These are phyloP conservation scores for Lolium perenne DNA, from an alignment of 176 grass and related monocot species.

Conservation along the genomic window DNA sequence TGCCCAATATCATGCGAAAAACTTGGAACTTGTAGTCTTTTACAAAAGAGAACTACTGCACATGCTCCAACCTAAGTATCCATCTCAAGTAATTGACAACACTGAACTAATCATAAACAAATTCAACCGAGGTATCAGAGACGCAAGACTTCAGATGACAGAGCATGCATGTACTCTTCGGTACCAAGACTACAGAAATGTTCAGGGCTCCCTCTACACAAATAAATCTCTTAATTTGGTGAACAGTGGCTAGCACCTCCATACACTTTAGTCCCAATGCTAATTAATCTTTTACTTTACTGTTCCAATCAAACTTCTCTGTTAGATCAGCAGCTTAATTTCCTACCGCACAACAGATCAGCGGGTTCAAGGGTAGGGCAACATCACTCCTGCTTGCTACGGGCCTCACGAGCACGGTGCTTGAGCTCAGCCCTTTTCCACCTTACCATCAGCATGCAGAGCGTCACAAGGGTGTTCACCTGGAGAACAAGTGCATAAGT, in stretches of 20 bases:
- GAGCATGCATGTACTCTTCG: background rate
- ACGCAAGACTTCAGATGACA: background rate
- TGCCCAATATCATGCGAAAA: background rate
- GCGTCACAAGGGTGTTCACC: slow-evolving; percentile 87
- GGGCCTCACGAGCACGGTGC: slow-evolving; percentile 59
- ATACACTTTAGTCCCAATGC: background rate
- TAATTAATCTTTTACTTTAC: background rate
- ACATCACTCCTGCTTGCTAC: slow-evolving; percentile 75
- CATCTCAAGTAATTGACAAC: background rate
- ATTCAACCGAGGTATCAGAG: background rate
- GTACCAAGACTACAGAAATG: background rate
- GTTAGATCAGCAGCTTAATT: slow-evolving; percentile 41
- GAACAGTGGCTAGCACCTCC: background rate
- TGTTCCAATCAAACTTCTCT: slow-evolving; percentile 11
- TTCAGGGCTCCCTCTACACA: slow-evolving; percentile 16
- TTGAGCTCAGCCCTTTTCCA: slow-evolving; percentile 89
- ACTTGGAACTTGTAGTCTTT: background rate
- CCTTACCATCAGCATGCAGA: slow-evolving; percentile 73
- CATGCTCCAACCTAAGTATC: background rate
- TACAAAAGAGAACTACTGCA: background rate
- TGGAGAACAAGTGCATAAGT: slow-evolving; percentile 28
- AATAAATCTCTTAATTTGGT: background rate
- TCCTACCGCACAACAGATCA: slow-evolving; percentile 18
- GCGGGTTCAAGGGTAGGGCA: slow-evolving; percentile 21
- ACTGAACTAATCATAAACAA: background rate